These are phyloP conservation scores for Alternaria sp. DNA, from an alignment of 2,329 filamentous ascomycete genomes.

Conservation along the genomic window DNA sequence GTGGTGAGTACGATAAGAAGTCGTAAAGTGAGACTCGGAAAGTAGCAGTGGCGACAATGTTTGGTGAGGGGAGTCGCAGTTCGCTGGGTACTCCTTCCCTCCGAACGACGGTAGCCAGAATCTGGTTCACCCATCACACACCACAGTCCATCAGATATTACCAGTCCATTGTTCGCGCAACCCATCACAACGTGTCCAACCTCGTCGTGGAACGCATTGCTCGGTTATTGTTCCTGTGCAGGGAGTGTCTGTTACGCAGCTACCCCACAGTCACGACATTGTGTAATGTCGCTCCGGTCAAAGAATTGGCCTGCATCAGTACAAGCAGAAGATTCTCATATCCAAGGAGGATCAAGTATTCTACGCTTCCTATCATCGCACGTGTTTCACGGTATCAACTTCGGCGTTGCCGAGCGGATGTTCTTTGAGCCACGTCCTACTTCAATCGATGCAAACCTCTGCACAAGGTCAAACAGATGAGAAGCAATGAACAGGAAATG, in stretches of 20 bases:
- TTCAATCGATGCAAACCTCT: background rate
- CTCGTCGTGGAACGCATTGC: background rate
- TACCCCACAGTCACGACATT: background rate
- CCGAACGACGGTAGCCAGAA: constrained; percentile 2
- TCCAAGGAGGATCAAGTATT: background rate
- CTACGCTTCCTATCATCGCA: too few species aligned
- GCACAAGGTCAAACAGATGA: background rate
- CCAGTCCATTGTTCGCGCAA: background rate
- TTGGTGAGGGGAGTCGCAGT: constrained; percentile 10
- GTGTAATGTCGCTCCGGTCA: background rate
- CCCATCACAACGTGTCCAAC: background rate
- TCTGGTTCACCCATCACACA: constrained; percentile 49
- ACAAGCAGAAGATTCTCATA: background rate
- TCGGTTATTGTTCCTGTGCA: background rate
- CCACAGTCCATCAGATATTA: background rate
- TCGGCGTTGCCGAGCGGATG: background rate
- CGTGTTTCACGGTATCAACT: background rate
- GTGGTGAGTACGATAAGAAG: background rate
- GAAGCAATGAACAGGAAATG: background rate
- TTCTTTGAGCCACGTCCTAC: background rate
- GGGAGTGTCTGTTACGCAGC: background rate
- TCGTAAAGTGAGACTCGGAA: background rate
- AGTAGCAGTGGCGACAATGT: background rate
- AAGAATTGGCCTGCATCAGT: background rate
- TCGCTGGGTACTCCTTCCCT: background rate